A percentile compares a stretch with the other conserved stretches of the same genome.
phyloP scores from a whole-genome alignment of 495 filamentous ascomycete species.

The Xanthoparmelia taractica region DNA sequence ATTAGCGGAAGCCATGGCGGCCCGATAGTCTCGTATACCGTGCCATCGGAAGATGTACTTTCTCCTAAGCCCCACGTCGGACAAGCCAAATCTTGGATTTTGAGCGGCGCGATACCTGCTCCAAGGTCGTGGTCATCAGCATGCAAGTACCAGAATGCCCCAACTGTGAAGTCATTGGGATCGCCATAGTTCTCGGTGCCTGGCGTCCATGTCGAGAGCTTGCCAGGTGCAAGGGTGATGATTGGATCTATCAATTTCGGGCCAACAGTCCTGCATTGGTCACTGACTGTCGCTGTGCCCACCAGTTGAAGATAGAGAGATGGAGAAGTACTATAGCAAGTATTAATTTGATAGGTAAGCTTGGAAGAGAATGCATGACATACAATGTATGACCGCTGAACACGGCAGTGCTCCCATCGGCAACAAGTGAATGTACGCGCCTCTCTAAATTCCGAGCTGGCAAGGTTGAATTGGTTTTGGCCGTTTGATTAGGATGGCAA shows the following conservation, averaged over 20 bases:
- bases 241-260: slow-evolving; percentile 1
- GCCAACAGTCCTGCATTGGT: slow-evolving; percentile 13
- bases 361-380: background rate
- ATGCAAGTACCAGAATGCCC: background rate
- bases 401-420: slow-evolving; percentile 6
- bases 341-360: background rate
- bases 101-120: background rate
- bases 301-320: slow-evolving; percentile 18
- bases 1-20: slow-evolving; percentile 16
- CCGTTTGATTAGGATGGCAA: background rate
- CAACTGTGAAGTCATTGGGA: background rate
- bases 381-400: slow-evolving; percentile 17
- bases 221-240: slow-evolving; percentile 9
- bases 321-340: slow-evolving; percentile 15
- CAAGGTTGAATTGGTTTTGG: background rate
- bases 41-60: background rate
- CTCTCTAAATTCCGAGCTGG: background rate
- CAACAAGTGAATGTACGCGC: slow-evolving; percentile 6
- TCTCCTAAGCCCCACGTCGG: slow-evolving; percentile 2
- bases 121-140: background rate
- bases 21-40: slow-evolving; percentile 6
- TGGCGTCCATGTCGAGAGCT: slow-evolving; percentile 8
- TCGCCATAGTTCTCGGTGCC: background rate
- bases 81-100: slow-evolving; percentile 5
- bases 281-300: background rate